Evolutionary conservation across 2,329 filamentous ascomycete genomes (phyloP), one percentile per base, ranked within the genome.

Genomic region (Graphiopsis chlorocephala): DNA sequence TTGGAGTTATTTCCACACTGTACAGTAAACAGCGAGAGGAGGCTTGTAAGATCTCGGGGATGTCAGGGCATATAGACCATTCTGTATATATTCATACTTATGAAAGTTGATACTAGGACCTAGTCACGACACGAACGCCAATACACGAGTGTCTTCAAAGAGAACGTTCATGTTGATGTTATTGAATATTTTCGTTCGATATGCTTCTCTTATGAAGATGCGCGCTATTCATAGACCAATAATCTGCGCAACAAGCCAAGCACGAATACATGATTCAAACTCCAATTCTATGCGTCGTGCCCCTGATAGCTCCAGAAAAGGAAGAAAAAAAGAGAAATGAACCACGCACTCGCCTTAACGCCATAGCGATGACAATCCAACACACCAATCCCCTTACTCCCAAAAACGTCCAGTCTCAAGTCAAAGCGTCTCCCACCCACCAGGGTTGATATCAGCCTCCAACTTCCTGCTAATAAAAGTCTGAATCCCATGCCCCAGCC

Each of bases 361-460:
- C 38, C n/a, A 53, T 31, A 20, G 17, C 48, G 17, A 29, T 3
- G 14, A 52, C 47, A 52, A 20, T 7, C 17, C 6, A 15, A 52
- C 15, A 20, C 0, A 12, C 15, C 14, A 29, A 53, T 4, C 38
- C 38, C 50, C 11, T 28, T 31, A 60, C 14, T 20, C 29, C 57
- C 26, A 33, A 33, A 29, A 31, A 5, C 61, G 28, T 25, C 20
- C 45, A 26, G 52, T 42, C 33, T 20, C 50, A 14, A 63, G 52
- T 73, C 64, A 84, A 68, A 84, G 70, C 35, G 81, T 97, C 81
- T 99, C 95, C 95, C 95, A 99, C 0, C 95, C 95, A 0, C 95
- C 95, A 72, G 92, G 97, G 75, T 99, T 99, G 52, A 97, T 92
- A 77, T 99, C 95, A 15, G 92, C 90, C 81, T 99, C 95, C 69